A percentile compares a stretch with the other conserved stretches of the same genome.
These are phyloP conservation scores for Pichia insulana DNA, from an alignment of 805 yeast species.

Conservation along the genomic window DNA sequence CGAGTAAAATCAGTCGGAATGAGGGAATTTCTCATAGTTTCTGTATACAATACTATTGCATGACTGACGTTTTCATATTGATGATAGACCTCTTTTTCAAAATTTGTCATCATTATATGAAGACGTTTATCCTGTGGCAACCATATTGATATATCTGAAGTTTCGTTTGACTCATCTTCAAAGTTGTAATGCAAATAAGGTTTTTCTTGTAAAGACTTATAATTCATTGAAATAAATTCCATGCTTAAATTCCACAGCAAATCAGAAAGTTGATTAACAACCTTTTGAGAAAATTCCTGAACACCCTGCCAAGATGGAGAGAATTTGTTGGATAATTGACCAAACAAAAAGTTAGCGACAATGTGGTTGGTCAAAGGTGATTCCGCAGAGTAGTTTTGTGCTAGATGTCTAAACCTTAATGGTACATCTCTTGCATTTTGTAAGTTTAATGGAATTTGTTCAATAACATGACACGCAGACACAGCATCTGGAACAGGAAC, in stretches of 20 bases:
- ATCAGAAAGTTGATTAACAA: constrained; percentile 34
- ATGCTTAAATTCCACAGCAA: constrained; percentile 49
- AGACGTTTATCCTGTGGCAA: constrained; percentile 39
- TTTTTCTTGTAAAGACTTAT: constrained; percentile 11
- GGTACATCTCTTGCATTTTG: constrained; percentile 67
- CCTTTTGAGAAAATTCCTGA: constrained; percentile 44
- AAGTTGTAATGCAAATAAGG: constrained; percentile 15
- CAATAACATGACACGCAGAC: constrained; percentile 48
- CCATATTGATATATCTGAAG: constrained; percentile 27
- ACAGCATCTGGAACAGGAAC: constrained; percentile 18
- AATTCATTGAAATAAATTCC: constrained; percentile 25
- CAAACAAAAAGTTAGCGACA: constrained; percentile 48
- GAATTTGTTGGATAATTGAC: constrained; percentile 64
- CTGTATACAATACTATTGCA: constrained; percentile 32
- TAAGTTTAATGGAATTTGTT: constrained; percentile 63
- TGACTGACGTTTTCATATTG: constrained; percentile 28
- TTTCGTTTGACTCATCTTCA: constrained; percentile 4
- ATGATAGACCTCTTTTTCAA: constrained; percentile 20
- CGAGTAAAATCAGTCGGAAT: constrained; percentile 40
- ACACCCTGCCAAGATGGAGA: constrained; percentile 84
- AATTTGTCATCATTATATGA: constrained; percentile 29
- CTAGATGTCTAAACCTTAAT: constrained; percentile 55
- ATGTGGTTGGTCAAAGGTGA: constrained; percentile 23
- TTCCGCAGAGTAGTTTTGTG: constrained; percentile 31
- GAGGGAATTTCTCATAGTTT: constrained; percentile 29